Evolutionary conservation across 306 rosid genomes (phyloP).

Genomic region (Cicer judaicum): DNA sequence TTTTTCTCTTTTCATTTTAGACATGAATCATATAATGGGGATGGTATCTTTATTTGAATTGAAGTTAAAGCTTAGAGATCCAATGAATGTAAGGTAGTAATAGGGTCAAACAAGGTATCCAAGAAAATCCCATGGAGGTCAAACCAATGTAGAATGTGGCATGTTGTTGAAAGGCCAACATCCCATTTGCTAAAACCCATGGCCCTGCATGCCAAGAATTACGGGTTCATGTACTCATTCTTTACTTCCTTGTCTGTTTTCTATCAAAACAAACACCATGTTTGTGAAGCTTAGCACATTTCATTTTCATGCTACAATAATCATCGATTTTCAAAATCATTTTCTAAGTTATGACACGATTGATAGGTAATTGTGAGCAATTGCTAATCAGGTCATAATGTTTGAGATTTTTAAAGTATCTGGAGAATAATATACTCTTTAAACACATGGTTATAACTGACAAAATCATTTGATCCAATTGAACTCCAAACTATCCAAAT

Average conservation of each 20-base stretch:
- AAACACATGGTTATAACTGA: too few relatives aligned
- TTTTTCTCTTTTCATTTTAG: background rate
- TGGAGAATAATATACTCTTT: too few relatives aligned
- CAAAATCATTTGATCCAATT: too few relatives aligned
- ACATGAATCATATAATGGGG: background rate
- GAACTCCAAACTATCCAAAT: too few relatives aligned
- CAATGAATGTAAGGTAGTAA: slow-evolving; percentile 22
- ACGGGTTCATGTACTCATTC: slow-evolving; percentile 60
- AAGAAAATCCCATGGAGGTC: slow-evolving; percentile 16
- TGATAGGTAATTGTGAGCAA: too few relatives aligned
- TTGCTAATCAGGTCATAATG: too few relatives aligned
- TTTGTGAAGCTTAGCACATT: background rate
- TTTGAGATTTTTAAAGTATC: too few relatives aligned
- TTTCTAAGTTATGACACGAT: background rate
- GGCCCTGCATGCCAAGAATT: slow-evolving; percentile 63
- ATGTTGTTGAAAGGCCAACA: slow-evolving; percentile 64
- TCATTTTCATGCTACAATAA: slow-evolving; percentile 22
- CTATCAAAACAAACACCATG: slow-evolving; percentile 45
- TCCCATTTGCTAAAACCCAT: slow-evolving; percentile 63
- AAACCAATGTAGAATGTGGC: slow-evolving; percentile 40
- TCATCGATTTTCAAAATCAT: background rate
- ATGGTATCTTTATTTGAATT: slow-evolving; percentile 4
- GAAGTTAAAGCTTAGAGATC: background rate
- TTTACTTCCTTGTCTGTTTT: slow-evolving; percentile 50
- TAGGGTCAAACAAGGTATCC: slow-evolving; percentile 39